Conservation (phyloP, 495 filamentous ascomycete species). For the Podospora pseudoanserina region DNA sequence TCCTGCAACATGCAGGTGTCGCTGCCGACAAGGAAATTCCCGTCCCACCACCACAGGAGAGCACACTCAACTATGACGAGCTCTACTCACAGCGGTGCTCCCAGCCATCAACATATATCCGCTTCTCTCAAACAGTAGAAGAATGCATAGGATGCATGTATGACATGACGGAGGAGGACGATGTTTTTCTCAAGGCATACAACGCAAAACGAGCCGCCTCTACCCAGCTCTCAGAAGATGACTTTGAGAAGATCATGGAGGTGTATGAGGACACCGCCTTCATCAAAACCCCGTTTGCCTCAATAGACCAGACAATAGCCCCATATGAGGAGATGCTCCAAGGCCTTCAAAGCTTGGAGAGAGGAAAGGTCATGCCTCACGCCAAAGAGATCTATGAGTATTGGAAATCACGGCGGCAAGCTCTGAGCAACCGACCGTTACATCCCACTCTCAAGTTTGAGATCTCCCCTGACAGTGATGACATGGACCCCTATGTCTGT, state of each 20-base stretch:
- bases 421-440: slow-evolving; percentile 61
- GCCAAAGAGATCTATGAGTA: slow-evolving; percentile 86
- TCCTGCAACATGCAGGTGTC: slow-evolving; percentile 70
- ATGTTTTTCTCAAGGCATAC: slow-evolving; percentile 74
- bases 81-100: slow-evolving; percentile 76
- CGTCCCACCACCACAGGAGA: slow-evolving; percentile 76
- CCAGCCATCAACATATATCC: slow-evolving; percentile 89
- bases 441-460: slow-evolving; percentile 85
- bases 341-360: slow-evolving; percentile 67
- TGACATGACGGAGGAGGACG: slow-evolving; percentile 89
- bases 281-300: slow-evolving; percentile 77
- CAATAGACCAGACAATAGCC: slow-evolving; percentile 81
- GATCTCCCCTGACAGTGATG: slow-evolving; percentile 86
- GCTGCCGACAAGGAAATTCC: slow-evolving; percentile 77
- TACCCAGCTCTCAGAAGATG: slow-evolving; percentile 73
- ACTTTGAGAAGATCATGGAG: slow-evolving; percentile 92
- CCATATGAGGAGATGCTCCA: slow-evolving; percentile 75
- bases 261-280: slow-evolving; percentile 85
- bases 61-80: slow-evolving; percentile 75
- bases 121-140: slow-evolving; percentile 96
- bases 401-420: slow-evolving; percentile 73
- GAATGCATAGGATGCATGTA: slow-evolving; percentile 80
- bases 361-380: slow-evolving; percentile 62
- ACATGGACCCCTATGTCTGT: slow-evolving; percentile 95
- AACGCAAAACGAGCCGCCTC: slow-evolving; percentile 68